Percentiles rank a stretch among this genome's conserved stretches.
These are phyloP conservation scores for Trichoderma sp. DNA, from an alignment of 2,329 filamentous ascomycete species.

Conservation along the genomic window DNA sequence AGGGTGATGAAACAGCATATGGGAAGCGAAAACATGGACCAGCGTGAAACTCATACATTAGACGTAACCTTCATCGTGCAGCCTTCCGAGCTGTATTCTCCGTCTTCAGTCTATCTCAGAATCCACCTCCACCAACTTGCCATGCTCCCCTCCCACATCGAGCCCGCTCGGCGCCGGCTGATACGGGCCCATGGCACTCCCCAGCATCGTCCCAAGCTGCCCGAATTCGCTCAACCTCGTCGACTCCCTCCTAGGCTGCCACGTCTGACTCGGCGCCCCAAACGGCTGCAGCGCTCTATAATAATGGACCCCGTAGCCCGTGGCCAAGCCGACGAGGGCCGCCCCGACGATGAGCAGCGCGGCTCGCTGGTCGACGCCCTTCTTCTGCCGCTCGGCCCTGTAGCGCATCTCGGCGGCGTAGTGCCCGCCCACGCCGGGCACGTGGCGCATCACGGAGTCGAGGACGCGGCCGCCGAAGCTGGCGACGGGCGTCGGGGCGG, in stretches of 20 bases:
- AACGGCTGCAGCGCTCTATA: constrained; percentile 50
- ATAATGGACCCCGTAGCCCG: constrained; percentile 45
- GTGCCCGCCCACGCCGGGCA: constrained; percentile 42
- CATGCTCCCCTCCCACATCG: constrained; percentile 19
- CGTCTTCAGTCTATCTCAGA: constrained; percentile 41
- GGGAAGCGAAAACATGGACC: not conserved
- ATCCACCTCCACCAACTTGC: constrained; percentile 42
- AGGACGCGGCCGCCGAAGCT: constrained; percentile 39
- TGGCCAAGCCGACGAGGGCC: constrained; percentile 43
- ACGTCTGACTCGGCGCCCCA: constrained; percentile 49
- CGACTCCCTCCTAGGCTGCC: constrained; percentile 41
- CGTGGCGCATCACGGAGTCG: constrained; percentile 42
- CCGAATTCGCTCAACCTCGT: constrained; percentile 49
- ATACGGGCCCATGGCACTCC: constrained; percentile 39
- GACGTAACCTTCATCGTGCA: constrained; percentile 18
- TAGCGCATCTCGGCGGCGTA: constrained; percentile 45
- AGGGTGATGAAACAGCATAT: not conserved
- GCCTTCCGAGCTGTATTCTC: not conserved
- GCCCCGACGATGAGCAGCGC: constrained; percentile 40
- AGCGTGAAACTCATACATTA: not conserved
- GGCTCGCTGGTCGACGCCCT: constrained; percentile 40
- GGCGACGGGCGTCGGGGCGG: constrained; percentile 33
- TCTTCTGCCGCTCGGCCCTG: constrained; percentile 40
- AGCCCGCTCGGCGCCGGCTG: constrained; percentile 29
- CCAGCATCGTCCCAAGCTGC: constrained; percentile 51